Conservation (phyloP, 345 rosid genomes). For the Brassica incana region DNA sequence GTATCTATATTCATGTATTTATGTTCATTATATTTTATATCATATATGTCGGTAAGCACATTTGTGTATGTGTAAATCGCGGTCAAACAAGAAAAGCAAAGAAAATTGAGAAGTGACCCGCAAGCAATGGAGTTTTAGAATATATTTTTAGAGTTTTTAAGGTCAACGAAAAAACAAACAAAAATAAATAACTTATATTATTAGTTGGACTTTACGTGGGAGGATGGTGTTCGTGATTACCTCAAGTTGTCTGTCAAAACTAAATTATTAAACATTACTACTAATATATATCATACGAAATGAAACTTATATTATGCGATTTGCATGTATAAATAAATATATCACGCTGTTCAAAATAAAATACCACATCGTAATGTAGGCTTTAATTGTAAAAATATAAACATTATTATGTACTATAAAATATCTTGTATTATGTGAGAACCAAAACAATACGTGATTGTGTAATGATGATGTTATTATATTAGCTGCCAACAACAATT, state of each 20-base stretch:
- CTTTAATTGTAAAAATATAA: neutral
- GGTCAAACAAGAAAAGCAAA: constrained; percentile 40
- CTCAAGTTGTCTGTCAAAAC: constrained; percentile 32
- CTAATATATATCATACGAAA: neutral
- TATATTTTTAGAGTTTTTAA: neutral
- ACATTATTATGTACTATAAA: neutral
- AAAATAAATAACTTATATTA: neutral
- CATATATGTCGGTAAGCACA: neutral
- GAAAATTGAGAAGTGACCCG: constrained; percentile 28
- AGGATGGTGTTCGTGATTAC: constrained; percentile 26
- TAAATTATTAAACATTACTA: constrained; percentile 3
- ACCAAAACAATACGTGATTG: neutral
- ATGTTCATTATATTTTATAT: neutral
- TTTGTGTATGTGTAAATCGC: constrained; percentile 17
- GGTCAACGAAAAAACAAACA: constrained; percentile 21
- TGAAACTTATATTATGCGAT: neutral
- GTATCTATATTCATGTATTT: neutral
- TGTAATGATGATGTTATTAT: neutral
- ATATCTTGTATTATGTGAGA: neutral
- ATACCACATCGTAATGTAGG: neutral
- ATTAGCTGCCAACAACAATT: constrained; percentile 20
- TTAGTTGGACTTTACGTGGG: constrained; percentile 35
- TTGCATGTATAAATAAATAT: neutral
- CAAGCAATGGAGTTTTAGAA: constrained; percentile 27
- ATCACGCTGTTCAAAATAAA: neutral